Evolutionary conservation across 2,329 filamentous ascomycete species (phyloP), one percentile per base, ranked within the genome.

Genomic region (Penicillium frequentans): DNA sequence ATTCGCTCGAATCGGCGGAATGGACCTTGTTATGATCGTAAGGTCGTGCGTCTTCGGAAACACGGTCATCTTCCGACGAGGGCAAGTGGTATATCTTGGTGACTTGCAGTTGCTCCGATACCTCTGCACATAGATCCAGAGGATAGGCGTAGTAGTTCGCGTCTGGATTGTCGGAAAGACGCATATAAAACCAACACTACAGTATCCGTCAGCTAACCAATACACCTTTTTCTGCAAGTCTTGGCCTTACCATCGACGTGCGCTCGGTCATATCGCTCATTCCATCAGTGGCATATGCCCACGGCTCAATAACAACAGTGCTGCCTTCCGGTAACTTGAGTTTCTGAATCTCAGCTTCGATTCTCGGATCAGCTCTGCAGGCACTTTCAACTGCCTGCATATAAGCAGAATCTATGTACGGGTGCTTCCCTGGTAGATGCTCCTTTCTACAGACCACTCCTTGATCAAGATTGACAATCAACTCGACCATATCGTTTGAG

Each of bases 131-230:
- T 27, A 85, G 72, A 54, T 83, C 78, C 8, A 85, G 72, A 0
- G 83, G 83, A 54, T 84, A 84, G 2, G 82, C 82, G 61, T 85
- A 85, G 67, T 82, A 79, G 61, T 85, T 85, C 26, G 81, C 76
- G 55, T 84, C 81, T 0, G 68, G 65, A 29, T 81, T 71, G 0
- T 68, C 0, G 68, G 55, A 0, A 80, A 60, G 5, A 27, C 74
- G 63, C 68, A 76, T 72, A 63, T 77, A 77, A 57, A 77, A 75
- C 46, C 57, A 66, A 31, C 65, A 67, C 65, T 67, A 81, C 16
- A 77, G 8, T 80, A 81, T 48, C 81, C 76, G 63, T 84, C 81
- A 8, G 81, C 79, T 46, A 76, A 79, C 23, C 85, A 73, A 83
- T 83, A 47, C 82, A 80, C 66, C 73, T 78, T 68, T 19, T 24